A percentile compares a stretch with the other conserved stretches of the same genome.
Evolutionary conservation across 805 yeast species (phyloP).

Genomic region (Candida alai): DNA sequence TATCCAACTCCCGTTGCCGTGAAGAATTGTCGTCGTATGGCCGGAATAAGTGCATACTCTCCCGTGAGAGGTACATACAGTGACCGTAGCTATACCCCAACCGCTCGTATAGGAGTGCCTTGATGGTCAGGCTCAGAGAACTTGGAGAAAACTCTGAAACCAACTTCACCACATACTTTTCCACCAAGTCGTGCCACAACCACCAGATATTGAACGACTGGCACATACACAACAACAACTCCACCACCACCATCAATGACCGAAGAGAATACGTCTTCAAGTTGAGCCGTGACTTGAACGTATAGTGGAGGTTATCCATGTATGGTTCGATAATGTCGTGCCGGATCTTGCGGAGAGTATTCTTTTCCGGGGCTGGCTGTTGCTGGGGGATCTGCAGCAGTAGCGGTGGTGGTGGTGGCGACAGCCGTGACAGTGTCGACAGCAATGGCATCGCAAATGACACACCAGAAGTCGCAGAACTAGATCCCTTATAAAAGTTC

Average conservation of each 20-base stretch:
- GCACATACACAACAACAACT: conserved; percentile 56
- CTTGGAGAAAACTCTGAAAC: conserved; percentile 44
- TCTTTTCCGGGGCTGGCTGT: conserved; percentile 31
- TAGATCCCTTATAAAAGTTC: conserved; percentile 21
- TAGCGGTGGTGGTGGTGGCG: too few relatives aligned
- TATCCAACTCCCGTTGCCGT: conserved; percentile 8
- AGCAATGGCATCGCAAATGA: too few relatives aligned
- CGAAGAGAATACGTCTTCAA: conserved; percentile 69
- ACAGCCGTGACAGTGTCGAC: too few relatives aligned
- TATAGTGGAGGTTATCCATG: conserved; percentile 69
- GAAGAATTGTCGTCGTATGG: background rate
- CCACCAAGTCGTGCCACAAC: conserved; percentile 44
- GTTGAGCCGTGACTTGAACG: conserved; percentile 68
- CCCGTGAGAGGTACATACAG: conserved; percentile 18
- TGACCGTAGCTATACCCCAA: conserved; percentile 48
- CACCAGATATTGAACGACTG: conserved; percentile 36
- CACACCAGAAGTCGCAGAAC: too few relatives aligned
- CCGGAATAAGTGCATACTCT: conserved; percentile 30
- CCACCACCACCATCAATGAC: conserved; percentile 63
- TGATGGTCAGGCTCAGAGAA: conserved; percentile 30
- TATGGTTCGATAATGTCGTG: conserved; percentile 55
- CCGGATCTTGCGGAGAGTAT: conserved; percentile 44
- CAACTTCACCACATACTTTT: conserved; percentile 43
- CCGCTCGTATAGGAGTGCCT: conserved; percentile 42
- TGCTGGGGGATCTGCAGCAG: too few relatives aligned